Base-by-base conservation (phyloP, 352 stramenopile genomes). In the Pythium vanterpoolii region DNA sequence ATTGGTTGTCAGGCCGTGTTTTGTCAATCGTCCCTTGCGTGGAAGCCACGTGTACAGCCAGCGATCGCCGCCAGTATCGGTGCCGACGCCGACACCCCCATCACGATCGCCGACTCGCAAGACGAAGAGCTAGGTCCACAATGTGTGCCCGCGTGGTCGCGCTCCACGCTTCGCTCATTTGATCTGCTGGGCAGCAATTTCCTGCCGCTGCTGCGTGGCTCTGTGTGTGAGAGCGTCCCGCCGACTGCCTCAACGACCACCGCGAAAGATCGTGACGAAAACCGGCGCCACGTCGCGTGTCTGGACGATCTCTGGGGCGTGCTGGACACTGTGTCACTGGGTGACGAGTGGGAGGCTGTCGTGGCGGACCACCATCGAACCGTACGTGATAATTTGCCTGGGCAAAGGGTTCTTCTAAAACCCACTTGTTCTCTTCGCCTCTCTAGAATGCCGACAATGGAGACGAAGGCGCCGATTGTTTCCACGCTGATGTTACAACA, bases 161-260 rank as follows among this genome's bases (percentile, higher is more conserved):
- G 54, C 5, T 86, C 68, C 67, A 55, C 62, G 5, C 26, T 34
- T 33, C 70, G 77, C 19, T 78, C 68, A 9, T 87, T 89, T 38
- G 81, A 90, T 56, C 60, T 83, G 42, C 21, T 87, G n/a, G 64
- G 66, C 14, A 88, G 75, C 61, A 90, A 87, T 50, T 70, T 89
- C 40, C 47, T 90, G 16, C 21, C 23, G 9, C 75, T 79, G 42
- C 49, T 90, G 34, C 58, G 45, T 24, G 62, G 63, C 7, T 30
- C 47, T 39, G 21, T 54, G 13, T 68, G 53, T 30, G 27, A 56
- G 14, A 34, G 45, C 26, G 18, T 23, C 10, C 14, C 16, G 13
- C 10, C n/a, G 9, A 16, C 42, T 23, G 34, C n/a, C n/a, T n/a
- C 28, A 38, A 34, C 24, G 14, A n/a, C 31, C 2, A 38, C 47